These are phyloP conservation scores for Collybiopsis confluens DNA, from an alignment of 768 basidiomycete genomes.

Conservation along the genomic window DNA sequence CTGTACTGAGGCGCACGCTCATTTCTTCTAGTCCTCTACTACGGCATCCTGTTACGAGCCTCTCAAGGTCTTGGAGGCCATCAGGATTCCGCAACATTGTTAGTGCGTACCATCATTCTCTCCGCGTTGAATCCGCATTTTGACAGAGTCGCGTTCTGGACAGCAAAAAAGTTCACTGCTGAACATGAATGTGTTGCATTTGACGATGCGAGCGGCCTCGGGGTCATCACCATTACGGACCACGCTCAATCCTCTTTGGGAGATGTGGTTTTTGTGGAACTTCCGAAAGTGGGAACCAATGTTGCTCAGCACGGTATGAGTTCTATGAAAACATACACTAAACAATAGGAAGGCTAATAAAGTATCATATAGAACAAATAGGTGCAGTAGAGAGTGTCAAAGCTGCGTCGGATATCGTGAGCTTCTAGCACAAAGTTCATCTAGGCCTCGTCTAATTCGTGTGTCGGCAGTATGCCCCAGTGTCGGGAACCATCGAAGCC, in stretches of 20 bases:
- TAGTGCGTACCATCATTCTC: slow-evolving; percentile 42
- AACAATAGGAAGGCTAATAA: too few species aligned
- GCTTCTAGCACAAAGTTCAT: slow-evolving; percentile 17
- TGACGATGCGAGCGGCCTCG: slow-evolving; percentile 74
- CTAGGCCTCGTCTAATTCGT: slow-evolving; percentile 10
- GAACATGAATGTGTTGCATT: slow-evolving; percentile 87
- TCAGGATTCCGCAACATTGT: slow-evolving; percentile 44
- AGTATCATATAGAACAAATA: slow-evolving; percentile 55
- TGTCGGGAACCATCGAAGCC: slow-evolving; percentile 78
- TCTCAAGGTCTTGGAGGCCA: slow-evolving; percentile 12
- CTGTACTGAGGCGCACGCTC: slow-evolving; percentile 22
- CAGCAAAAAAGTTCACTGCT: slow-evolving; percentile 75
- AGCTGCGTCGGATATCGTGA: slow-evolving; percentile 90
- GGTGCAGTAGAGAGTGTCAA: slow-evolving; percentile 97
- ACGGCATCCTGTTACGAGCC: not conserved
- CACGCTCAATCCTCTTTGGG: slow-evolving; percentile 90
- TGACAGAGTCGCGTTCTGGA: not conserved
- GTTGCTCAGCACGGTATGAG: slow-evolving; percentile 72
- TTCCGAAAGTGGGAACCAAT: slow-evolving; percentile 60
- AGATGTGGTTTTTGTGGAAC: slow-evolving; percentile 96
- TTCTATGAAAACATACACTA: too few species aligned
- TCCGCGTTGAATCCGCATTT: not conserved
- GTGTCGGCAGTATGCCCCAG: slow-evolving; percentile 74
- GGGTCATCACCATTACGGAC: slow-evolving; percentile 82
- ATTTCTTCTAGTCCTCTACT: slow-evolving; percentile 13